Evolutionary conservation across 2,329 filamentous ascomycete species (phyloP), one percentile per base, ranked within the genome.

Genomic region (Ophiocordyceps camponoti-floridani): DNA sequence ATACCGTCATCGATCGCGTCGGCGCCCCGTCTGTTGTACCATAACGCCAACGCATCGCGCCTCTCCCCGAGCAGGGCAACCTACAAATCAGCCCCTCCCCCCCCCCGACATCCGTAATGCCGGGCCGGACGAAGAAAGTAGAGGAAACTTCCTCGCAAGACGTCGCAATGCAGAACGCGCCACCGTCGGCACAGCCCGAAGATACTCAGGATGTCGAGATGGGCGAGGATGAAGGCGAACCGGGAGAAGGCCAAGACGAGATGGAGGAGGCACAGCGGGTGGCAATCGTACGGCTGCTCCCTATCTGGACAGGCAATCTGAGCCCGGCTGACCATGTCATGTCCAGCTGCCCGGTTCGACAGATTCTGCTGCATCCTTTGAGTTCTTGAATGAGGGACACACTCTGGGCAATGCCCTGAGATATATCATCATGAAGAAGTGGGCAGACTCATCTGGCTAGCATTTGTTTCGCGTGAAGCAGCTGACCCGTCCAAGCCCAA

Each of bases 361-460:
- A 64, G 83, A 89, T 43, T 89, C 82, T 9, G 88, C 88, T 4
- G 91, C 91, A 28, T 94, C 87, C 14, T 98, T 96, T 59, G 85
- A 96, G 60, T 94, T 98, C 55, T 77, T 84, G 48, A 80, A 85
- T 41, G 91, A 98, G 66, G 87, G 93, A 40, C 91, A 98, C 63
- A 98, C 91, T 0, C 69, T 98, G 44, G 91, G 91, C 27, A 98
- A 98, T 63, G 86, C 88, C 10, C 66, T 98, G 54, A 76, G 91
- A 56, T 96, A 88, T 60, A 82, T 95, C 50, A 93, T 98, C 56
- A 95, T 94, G 84, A 96, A 96, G 67, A 98, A 98, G 89, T 95
- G 68, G 40, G 42, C 51, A 77, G 58, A 42, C 28, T 11, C n/a
- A 11, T 44, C 8, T 11, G n/a, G 11, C n/a, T 28, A 16, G n/a